Conservation (phyloP, 495 filamentous ascomycete genomes). For the Hyaloscypha variabilis region DNA sequence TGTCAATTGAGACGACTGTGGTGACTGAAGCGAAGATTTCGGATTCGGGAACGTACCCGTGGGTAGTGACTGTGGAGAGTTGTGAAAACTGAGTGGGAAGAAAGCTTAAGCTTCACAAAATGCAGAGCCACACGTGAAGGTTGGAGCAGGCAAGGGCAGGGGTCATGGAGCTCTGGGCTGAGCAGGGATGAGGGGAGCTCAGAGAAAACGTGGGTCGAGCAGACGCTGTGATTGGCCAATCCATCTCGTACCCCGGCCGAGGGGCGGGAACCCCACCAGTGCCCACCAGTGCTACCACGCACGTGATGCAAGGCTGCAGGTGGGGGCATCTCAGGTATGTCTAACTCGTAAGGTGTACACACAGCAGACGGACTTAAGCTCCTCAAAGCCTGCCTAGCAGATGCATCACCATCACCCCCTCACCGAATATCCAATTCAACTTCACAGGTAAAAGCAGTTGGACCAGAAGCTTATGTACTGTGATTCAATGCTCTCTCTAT, state of each 20-base stretch:
- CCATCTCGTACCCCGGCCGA: neutral
- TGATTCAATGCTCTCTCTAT: neutral
- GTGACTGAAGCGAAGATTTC: neutral
- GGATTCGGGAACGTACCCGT: too few species aligned
- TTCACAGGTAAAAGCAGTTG: neutral
- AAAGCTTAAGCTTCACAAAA: neutral
- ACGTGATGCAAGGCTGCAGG: too few species aligned
- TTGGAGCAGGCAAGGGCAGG: neutral
- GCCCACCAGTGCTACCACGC: too few species aligned
- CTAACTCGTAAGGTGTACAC: too few species aligned
- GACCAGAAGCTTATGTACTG: neutral
- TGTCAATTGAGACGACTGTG: neutral
- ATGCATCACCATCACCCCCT: too few species aligned
- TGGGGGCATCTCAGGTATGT: too few species aligned
- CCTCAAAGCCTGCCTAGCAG: too few species aligned
- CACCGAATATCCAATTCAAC: neutral
- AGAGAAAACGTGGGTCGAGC: neutral
- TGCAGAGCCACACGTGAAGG: neutral
- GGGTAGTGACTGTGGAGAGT: neutral
- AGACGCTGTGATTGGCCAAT: neutral
- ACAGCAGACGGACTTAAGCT: too few species aligned
- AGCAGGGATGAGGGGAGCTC: neutral
- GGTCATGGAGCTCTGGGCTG: neutral
- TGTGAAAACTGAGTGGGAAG: neutral
- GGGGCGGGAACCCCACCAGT: neutral